Conservation (phyloP, 331 rosid genomes). For the Erythrophleum ivorense region DNA sequence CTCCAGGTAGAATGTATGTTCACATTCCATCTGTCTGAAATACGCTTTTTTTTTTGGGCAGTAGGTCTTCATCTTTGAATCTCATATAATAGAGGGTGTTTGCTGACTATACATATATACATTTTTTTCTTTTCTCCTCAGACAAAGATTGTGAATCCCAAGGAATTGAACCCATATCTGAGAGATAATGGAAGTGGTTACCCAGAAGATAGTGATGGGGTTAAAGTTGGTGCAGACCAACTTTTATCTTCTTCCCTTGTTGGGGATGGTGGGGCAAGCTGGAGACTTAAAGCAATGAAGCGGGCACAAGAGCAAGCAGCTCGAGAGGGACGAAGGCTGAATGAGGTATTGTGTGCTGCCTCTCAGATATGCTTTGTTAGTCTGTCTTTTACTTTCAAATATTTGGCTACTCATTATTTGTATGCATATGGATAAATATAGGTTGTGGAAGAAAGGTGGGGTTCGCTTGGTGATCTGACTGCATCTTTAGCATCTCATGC, state of each 20-base stretch:
- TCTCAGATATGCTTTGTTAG: slow-evolving; percentile 34
- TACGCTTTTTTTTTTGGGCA: not conserved
- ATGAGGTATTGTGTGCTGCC: slow-evolving; percentile 56
- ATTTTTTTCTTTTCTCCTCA: not conserved
- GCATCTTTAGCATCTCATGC: slow-evolving; percentile 66
- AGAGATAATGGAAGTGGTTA: slow-evolving; percentile 81
- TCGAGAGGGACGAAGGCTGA: slow-evolving; percentile 70
- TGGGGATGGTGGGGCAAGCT: slow-evolving; percentile 98
- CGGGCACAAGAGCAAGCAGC: slow-evolving; percentile 95
- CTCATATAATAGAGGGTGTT: slow-evolving; percentile 12
- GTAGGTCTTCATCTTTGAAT: slow-evolving; percentile 17
- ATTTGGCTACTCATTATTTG: not conserved
- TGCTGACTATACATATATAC: not conserved
- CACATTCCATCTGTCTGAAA: slow-evolving; percentile 21
- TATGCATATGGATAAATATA: slow-evolving; percentile 43
- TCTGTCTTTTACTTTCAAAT: slow-evolving; percentile 1
- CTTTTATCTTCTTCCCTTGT: slow-evolving; percentile 73
- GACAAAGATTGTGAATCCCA: slow-evolving; percentile 65
- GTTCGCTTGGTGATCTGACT: slow-evolving; percentile 79
- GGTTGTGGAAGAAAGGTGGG: slow-evolving; percentile 91
- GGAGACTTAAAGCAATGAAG: slow-evolving; percentile 96
- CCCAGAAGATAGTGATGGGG: slow-evolving; percentile 69
- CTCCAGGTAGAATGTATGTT: not conserved
- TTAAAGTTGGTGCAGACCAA: slow-evolving; percentile 47
- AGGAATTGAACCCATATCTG: slow-evolving; percentile 84